Evolutionary conservation across 441 rosid species (phyloP).

Genomic region (Erodium trifolium): DNA sequence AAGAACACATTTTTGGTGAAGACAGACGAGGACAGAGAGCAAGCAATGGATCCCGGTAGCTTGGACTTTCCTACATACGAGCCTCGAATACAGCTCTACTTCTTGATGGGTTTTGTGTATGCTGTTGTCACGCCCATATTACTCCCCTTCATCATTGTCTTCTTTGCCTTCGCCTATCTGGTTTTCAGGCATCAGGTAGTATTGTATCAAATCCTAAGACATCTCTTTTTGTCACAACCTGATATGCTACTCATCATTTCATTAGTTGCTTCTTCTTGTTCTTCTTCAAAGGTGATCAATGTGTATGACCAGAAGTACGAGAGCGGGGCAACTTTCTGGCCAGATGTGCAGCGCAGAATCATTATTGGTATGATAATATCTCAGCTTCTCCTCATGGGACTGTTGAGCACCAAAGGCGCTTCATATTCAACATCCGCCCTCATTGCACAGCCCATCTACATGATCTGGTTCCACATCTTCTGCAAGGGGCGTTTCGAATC

Average conservation of each 20-base stretch:
- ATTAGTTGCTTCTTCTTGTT: too few species aligned
- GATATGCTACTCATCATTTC: too few species aligned
- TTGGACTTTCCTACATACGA: slow-evolving; percentile 78
- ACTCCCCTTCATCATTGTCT: slow-evolving; percentile 78
- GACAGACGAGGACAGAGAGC: slow-evolving; percentile 92
- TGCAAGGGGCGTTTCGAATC: slow-evolving; percentile 79
- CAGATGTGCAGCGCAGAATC: slow-evolving; percentile 77
- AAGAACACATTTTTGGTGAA: slow-evolving; percentile 86
- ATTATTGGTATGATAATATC: slow-evolving; percentile 60
- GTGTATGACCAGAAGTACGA: slow-evolving; percentile 87
- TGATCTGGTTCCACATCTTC: slow-evolving; percentile 56
- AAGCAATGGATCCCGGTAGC: slow-evolving; percentile 92
- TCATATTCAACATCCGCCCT: slow-evolving; percentile 68
- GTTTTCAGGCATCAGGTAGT: slow-evolving; percentile 93
- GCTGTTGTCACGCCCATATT: slow-evolving; percentile 73
- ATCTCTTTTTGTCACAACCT: too few species aligned
- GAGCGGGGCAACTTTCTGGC: slow-evolving; percentile 91
- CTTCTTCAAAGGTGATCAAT: slow-evolving; percentile 33
- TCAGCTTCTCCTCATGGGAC: slow-evolving; percentile 68
- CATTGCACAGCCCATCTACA: slow-evolving; percentile 61
- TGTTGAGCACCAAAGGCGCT: slow-evolving; percentile 57
- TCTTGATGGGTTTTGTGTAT: slow-evolving; percentile 84
- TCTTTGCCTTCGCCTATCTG: slow-evolving; percentile 65
- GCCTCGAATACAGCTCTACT: slow-evolving; percentile 86
- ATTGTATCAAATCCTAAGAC: slow-evolving; percentile 18